Evolutionary conservation across 306 rosid species (phyloP).

Genomic region (Quercus robur): DNA sequence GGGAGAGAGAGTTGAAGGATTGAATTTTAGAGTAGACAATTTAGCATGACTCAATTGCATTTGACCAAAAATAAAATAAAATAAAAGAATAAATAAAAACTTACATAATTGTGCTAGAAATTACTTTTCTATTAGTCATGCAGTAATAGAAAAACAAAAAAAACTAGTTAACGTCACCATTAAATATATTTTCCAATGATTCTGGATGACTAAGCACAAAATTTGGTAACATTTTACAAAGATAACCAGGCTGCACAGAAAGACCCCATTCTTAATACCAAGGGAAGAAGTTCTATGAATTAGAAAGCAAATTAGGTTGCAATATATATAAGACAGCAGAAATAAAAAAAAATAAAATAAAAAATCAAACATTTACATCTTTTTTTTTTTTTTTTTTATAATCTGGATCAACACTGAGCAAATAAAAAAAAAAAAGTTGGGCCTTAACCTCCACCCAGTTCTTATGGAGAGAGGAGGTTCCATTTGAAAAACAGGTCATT

Average conservation of each 20-base stretch:
- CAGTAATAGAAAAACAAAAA: neutral
- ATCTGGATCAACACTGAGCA: no score
- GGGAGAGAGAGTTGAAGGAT: no score
- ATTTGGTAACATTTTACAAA: conserved; percentile 70
- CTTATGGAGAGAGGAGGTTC: no score
- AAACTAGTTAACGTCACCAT: conserved; percentile 40
- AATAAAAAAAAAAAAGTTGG: no score
- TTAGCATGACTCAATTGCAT: no score
- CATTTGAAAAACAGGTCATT: no score
- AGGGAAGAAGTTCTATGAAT: neutral
- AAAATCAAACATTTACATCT: neutral
- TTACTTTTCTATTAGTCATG: neutral
- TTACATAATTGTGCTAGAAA: neutral
- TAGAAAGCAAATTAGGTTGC: neutral
- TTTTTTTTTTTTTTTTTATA: no score
- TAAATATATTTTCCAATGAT: conserved; percentile 56
- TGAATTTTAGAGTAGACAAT: no score
- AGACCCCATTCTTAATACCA: neutral
- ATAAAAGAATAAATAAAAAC: neutral
- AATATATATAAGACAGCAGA: neutral
- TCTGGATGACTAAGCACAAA: conserved; percentile 71
- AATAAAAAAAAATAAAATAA: neutral
- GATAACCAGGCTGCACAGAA: conserved; percentile 80
- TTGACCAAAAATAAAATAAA: neutral
- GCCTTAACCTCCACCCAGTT: no score